Evolutionary conservation across 1,139 yeast species (phyloP), one percentile per base, ranked within the genome.

Genomic region (Pichia cactophila): DNA sequence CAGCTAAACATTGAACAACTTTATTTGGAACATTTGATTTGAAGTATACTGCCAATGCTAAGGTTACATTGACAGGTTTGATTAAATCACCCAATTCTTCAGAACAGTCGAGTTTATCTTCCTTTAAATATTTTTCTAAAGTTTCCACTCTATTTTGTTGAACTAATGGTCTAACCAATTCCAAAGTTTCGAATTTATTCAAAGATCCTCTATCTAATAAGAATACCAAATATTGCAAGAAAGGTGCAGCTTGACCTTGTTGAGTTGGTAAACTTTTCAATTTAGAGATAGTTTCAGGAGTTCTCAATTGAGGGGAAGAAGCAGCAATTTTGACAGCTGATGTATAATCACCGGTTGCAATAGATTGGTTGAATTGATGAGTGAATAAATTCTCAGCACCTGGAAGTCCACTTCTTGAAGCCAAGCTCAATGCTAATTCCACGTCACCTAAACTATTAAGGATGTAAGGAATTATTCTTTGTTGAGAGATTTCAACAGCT

Each of bases 301-400:
- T 90, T 73, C 99, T 83, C 69, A 94, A 76, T 64, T 89, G 89
- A 52, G 89, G 92, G 17, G 96, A 87, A 39, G 96, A 84, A 26
- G 98, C 98, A 44, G 98, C 98, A 52, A 92, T 88, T 70, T 88
- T 89, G 44, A 97, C 98, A 48, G 98, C 98, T 62, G 83, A 84
- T 52, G 83, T 74, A 64, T 89, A 92, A 65, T 89, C 95, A 57
- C 97, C 97, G 61, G 83, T 81, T 60, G 81, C 79, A 62, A 94
- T 75, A 61, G 84, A 78, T 63, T 80, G 83, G 65, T 89, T 95
- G 70, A 94, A 94, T 69, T 90, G 97, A 69, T 90, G 96, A 52
- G 78, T 73, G 69, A 94, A 90, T 56, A 94, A 76, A 62, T 83
- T 83, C 66, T 92, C 98, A 43, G 97, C 98, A 56, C 98, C 99